A percentile compares a stretch with the other conserved stretches of the same genome.
Conservation (phyloP, 495 filamentous ascomycete genomes). For the Extremus antarcticus region DNA sequence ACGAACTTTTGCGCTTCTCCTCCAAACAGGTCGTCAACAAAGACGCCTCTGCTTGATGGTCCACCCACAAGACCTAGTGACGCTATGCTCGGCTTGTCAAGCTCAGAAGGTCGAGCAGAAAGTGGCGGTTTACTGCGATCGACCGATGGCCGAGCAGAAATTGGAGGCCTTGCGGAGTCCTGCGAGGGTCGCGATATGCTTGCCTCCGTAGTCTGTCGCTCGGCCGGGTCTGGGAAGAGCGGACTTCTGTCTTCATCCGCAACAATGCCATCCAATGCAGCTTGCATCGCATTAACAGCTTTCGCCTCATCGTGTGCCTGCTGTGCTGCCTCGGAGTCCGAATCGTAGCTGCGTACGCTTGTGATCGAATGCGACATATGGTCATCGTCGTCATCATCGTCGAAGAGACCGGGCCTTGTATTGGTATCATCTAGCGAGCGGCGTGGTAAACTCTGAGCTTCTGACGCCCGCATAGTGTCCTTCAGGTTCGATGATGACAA, state of each 20-base stretch:
- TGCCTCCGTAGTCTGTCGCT: constrained; percentile 32
- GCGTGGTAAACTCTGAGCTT: constrained; percentile 29
- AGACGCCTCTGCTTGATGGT: constrained; percentile 72
- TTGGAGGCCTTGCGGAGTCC: constrained; percentile 33
- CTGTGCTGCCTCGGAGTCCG: constrained; percentile 24
- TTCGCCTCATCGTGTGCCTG: constrained; percentile 33
- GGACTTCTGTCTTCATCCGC: constrained; percentile 53
- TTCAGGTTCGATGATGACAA: constrained; percentile 48
- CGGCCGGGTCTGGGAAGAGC: constrained; percentile 35
- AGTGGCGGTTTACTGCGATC: constrained; percentile 4
- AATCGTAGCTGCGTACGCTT: constrained; percentile 43
- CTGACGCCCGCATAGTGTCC: constrained; percentile 30
- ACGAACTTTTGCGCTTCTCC: constrained; percentile 78
- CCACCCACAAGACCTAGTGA: constrained; percentile 81
- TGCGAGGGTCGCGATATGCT: constrained; percentile 44
- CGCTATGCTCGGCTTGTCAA: constrained; percentile 70
- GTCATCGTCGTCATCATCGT: constrained; percentile 58
- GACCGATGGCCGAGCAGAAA: constrained; percentile 3
- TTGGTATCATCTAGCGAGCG: constrained; percentile 48
- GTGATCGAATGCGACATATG: constrained; percentile 48
- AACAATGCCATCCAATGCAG: constrained; percentile 89
- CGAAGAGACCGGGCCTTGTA: constrained; percentile 47
- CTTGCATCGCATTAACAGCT: constrained; percentile 87
- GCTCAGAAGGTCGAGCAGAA: constrained; percentile 28
- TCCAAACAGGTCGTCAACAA: constrained; percentile 86